phyloP scores from a whole-genome alignment of 352 stramenopile genomes.

The Halophytophthora batemanensis region DNA sequence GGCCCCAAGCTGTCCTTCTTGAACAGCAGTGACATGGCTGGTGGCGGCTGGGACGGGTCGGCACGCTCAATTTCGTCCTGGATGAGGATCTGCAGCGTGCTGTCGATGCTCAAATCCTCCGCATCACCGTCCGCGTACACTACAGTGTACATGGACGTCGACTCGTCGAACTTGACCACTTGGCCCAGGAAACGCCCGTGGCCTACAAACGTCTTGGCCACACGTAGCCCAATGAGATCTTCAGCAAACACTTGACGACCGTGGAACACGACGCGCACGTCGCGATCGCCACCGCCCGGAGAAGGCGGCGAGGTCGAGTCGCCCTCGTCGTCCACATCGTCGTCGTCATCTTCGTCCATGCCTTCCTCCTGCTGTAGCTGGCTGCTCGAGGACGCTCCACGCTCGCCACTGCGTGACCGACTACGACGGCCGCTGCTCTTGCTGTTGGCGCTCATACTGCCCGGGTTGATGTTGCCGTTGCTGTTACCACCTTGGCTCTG shows the following conservation, averaged over 20 bases:
- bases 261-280: constrained; percentile 70
- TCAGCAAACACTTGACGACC: constrained; percentile 68
- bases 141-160: constrained; percentile 64
- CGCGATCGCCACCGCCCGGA: constrained; percentile 20
- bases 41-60: constrained; percentile 46
- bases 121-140: constrained; percentile 83
- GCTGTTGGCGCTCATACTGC: not conserved
- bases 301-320: constrained; percentile 22
- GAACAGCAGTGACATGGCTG: constrained; percentile 29
- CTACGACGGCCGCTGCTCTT: constrained; percentile 13
- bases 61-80: constrained; percentile 83
- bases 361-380: constrained; percentile 15
- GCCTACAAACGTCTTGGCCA: constrained; percentile 80
- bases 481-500: not conserved
- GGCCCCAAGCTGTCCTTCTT: constrained; percentile 16
- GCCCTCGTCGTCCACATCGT: constrained; percentile 14
- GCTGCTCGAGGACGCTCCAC: constrained; percentile 8
- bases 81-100: constrained; percentile 82
- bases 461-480: not conserved
- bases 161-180: constrained; percentile 84
- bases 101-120: constrained; percentile 73
- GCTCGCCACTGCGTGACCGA: constrained; percentile 29
- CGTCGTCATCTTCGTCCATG: constrained; percentile 19
- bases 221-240: constrained; percentile 76
- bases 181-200: constrained; percentile 83